phyloP scores from a whole-genome alignment of 2,329 filamentous ascomycete species.

The Colletotrichum truncatum region DNA sequence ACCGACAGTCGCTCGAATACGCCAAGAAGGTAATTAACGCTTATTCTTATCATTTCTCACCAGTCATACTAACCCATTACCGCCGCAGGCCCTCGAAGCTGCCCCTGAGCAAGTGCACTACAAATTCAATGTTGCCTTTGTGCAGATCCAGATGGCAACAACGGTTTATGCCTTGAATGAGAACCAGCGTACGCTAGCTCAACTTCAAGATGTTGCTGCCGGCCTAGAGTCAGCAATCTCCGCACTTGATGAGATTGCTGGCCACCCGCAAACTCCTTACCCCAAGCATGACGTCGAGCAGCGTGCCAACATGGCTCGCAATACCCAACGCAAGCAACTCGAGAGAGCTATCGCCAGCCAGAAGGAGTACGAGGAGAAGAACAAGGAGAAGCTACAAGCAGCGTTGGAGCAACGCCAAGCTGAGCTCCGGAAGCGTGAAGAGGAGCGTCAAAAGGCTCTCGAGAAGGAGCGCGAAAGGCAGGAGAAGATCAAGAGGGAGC shows the following conservation, averaged over 20 bases:
- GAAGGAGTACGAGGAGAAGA: conserved; percentile 91
- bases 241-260: conserved; percentile 70
- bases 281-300: conserved; percentile 91
- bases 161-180: conserved; percentile 80
- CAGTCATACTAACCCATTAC: conserved; percentile 34
- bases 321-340: conserved; percentile 92
- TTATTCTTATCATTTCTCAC: background rate
- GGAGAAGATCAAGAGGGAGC: conserved; percentile 86
- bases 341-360: conserved; percentile 86
- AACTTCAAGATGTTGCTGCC: conserved; percentile 81
- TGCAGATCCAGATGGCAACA: conserved; percentile 92
- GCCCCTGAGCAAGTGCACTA: conserved; percentile 88
- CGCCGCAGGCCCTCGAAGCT: conserved; percentile 74
- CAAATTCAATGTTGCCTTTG: conserved; percentile 97
- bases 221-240: conserved; percentile 90
- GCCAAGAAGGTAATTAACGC: conserved; percentile 65
- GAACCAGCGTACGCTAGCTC: conserved; percentile 78
- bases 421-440: conserved; percentile 81
- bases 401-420: conserved; percentile 83
- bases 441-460: conserved; percentile 73
- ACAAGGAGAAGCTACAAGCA: conserved; percentile 85
- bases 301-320: conserved; percentile 95
- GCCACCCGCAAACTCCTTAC: conserved; percentile 79
- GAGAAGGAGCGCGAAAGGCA: conserved; percentile 78
- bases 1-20: conserved; percentile 66